A percentile compares a stretch with the other conserved stretches of the same genome.
Conservation (phyloP, 148 eudicot species). For the Dysphania ambrosioides region DNA sequence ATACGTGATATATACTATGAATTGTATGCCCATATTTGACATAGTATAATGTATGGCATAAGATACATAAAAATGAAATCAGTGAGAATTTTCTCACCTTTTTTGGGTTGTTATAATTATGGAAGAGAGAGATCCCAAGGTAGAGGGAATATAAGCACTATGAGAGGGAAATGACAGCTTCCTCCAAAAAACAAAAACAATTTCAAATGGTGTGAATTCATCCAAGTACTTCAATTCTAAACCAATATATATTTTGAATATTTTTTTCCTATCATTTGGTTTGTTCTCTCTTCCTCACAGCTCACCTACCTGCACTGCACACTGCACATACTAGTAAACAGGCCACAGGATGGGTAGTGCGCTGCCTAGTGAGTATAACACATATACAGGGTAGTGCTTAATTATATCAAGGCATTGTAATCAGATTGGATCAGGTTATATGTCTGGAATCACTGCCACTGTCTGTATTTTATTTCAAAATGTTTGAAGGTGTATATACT, state of each 20-base stretch:
- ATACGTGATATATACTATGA: no score
- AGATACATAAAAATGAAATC: background rate
- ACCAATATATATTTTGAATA: background rate
- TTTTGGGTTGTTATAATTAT: background rate
- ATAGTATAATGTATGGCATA: background rate
- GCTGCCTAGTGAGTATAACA: no score
- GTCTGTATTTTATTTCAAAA: no score
- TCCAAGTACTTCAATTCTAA: background rate
- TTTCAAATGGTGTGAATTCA: background rate
- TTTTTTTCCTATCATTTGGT: background rate
- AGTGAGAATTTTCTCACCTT: background rate
- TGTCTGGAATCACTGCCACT: no score
- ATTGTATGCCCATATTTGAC: no score
- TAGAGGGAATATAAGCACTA: background rate
- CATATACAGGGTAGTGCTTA: no score
- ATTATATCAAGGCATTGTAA: no score
- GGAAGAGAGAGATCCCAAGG: background rate
- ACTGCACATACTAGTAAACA: no score
- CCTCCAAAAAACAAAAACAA: no score
- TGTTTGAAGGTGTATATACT: no score
- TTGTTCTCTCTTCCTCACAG: background rate
- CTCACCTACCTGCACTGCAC: background rate
- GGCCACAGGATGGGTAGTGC: no score
- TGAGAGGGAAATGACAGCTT: background rate
- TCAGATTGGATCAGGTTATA: no score